A percentile compares a stretch with the other conserved stretches of the same genome.
These are phyloP conservation scores for Colletotrichum graminicola DNA, from an alignment of 2,329 filamentous ascomycete species.

Conservation along the genomic window DNA sequence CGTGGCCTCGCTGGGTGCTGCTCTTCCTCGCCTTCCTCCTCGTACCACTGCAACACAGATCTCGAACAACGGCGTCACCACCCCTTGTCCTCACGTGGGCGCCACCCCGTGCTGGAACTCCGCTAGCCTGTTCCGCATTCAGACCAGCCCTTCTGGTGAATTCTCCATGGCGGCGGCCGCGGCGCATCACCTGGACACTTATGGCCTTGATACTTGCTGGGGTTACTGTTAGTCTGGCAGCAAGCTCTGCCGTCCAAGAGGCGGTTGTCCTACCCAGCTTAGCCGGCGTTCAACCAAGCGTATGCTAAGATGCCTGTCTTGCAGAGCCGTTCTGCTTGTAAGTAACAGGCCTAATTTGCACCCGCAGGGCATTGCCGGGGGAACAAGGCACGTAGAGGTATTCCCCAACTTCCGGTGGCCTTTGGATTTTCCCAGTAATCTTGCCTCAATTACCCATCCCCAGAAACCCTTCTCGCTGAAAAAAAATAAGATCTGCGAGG, in stretches of 20 bases:
- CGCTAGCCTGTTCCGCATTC: neutral
- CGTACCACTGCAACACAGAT: conserved; percentile 14
- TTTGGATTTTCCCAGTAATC: neutral
- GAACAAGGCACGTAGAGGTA: neutral
- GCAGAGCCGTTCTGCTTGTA: neutral
- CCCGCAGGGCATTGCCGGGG: neutral
- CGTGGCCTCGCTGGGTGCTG: neutral
- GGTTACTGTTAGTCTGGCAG: neutral
- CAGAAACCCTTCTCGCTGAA: neutral
- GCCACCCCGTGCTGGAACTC: neutral
- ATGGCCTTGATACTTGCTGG: neutral
- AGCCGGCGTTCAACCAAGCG: neutral
- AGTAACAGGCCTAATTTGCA: neutral
- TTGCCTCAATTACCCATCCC: neutral
- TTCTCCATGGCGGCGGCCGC: too few species aligned
- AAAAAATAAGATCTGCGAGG: neutral
- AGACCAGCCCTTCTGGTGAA: neutral
- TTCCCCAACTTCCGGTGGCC: neutral
- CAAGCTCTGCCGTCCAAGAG: neutral
- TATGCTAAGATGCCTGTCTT: too few species aligned
- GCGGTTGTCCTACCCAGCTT: neutral
- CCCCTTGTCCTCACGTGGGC: conserved; percentile 19
- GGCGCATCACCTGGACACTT: neutral
- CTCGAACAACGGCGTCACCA: conserved; percentile 20
- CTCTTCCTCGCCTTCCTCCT: neutral